phyloP scores from a whole-genome alignment of 2,329 filamentous ascomycete species.

The Scleromitrula shiraiana region DNA sequence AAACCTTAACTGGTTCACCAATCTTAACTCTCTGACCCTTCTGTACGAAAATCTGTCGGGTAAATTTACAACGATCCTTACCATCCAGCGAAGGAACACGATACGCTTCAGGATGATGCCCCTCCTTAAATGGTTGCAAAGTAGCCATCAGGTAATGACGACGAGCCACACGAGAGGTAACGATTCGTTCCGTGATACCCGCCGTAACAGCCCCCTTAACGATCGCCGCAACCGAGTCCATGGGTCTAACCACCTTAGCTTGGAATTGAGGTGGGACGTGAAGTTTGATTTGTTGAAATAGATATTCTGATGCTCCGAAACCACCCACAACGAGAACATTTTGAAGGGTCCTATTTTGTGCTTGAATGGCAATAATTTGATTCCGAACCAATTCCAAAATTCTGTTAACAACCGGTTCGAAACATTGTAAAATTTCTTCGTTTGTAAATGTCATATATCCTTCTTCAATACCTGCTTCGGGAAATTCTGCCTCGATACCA shows the following conservation, averaged over 20 bases:
- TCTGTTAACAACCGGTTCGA: conserved; percentile 94
- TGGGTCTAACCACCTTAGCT: conserved; percentile 93
- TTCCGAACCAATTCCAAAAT: conserved; percentile 94
- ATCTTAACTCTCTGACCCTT: conserved; percentile 99
- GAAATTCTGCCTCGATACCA: conserved; percentile 96
- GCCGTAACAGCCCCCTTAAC: conserved; percentile 97
- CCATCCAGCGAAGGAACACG: conserved; percentile 93
- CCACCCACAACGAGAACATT: conserved; percentile 97
- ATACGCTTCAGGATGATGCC: conserved; percentile 96
- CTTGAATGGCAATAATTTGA: conserved; percentile 98
- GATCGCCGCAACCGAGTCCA: conserved; percentile 98
- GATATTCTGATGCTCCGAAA: conserved; percentile 95
- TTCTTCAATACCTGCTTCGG: conserved; percentile 95
- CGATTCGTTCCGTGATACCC: conserved; percentile 92
- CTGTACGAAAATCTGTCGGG: conserved; percentile 94
- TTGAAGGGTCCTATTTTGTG: conserved; percentile 87
- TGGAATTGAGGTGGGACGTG: conserved; percentile 98
- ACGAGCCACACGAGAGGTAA: conserved; percentile 94
- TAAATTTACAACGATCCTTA: conserved; percentile 98
- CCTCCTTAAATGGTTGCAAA: conserved; percentile 96
- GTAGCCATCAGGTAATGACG: conserved; percentile 99
- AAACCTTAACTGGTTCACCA: conserved; percentile 96
- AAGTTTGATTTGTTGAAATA: conserved; percentile 98
- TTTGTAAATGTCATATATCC: conserved; percentile 99
- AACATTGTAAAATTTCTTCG: conserved; percentile 97